Percentiles rank a stretch among this genome's conserved stretches.
These are phyloP conservation scores for Leucosporidium scottii DNA, from an alignment of 768 basidiomycete species.

Conservation along the genomic window DNA sequence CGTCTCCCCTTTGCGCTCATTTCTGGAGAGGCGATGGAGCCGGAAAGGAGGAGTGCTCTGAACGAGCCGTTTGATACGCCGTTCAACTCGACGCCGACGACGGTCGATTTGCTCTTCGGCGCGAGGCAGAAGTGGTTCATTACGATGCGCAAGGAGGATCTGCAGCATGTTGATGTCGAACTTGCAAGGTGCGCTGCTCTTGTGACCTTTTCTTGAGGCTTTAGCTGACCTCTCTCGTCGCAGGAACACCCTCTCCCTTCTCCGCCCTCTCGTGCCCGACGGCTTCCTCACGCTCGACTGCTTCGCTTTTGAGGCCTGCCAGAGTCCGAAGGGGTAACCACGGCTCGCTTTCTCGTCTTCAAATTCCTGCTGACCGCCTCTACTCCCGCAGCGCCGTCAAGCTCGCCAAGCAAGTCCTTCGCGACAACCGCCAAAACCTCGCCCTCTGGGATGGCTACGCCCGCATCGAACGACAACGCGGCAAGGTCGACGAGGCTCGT, in stretches of 20 bases:
- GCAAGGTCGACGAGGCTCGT: slow-evolving; percentile 41
- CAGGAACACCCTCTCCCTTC: slow-evolving; percentile 35
- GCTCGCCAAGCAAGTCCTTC: slow-evolving; percentile 41
- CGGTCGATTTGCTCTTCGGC: slow-evolving; percentile 35
- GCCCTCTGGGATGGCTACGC: slow-evolving; percentile 46
- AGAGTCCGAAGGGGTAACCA: slow-evolving; percentile 37
- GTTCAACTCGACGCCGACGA: slow-evolving; percentile 36
- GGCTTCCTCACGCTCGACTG: slow-evolving; percentile 39
- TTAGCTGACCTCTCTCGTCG: background rate
- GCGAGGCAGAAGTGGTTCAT: slow-evolving; percentile 34
- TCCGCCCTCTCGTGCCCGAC: slow-evolving; percentile 36
- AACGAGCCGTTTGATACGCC: slow-evolving; percentile 37
- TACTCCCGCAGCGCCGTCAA: slow-evolving; percentile 40
- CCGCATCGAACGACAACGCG: slow-evolving; percentile 40
- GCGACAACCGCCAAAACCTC: slow-evolving; percentile 41
- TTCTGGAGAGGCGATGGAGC: slow-evolving; percentile 42
- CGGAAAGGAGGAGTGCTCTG: slow-evolving; percentile 32
- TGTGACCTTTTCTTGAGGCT: background rate
- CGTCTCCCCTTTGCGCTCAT: slow-evolving; percentile 38
- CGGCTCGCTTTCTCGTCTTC: background rate
- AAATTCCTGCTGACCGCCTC: background rate
- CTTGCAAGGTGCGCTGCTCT: slow-evolving; percentile 28
- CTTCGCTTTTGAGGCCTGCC: slow-evolving; percentile 41
- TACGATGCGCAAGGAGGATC: slow-evolving; percentile 27
- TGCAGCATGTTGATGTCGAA: slow-evolving; percentile 31